Evolutionary conservation across 192 early-diverging fungal species (phyloP).

Genomic region (Chytriomyces sp.): DNA sequence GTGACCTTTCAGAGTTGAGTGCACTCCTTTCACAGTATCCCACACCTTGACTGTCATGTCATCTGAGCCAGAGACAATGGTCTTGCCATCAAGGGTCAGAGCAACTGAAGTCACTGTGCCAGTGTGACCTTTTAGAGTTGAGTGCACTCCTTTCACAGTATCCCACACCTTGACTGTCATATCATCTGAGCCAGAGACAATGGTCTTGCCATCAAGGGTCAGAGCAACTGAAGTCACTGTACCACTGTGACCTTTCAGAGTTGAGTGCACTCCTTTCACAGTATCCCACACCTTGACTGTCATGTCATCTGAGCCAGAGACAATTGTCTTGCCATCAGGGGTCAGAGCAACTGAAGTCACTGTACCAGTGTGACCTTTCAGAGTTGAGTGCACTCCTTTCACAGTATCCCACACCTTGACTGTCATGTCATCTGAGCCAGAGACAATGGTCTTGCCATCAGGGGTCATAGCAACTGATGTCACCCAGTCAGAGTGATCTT

Average conservation of each 20-base stretch:
- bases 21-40: too few species aligned
- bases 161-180: conserved; percentile 34
- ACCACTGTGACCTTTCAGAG: too few species aligned
- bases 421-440: conserved; percentile 24
- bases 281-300: too few species aligned
- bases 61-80: conserved; percentile 27
- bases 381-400: too few species aligned
- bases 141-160: not conserved
- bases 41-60: conserved; percentile 26
- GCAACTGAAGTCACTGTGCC: not conserved
- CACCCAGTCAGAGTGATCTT: conserved; percentile 8
- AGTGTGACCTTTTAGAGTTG: conserved; percentile 25
- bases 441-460: conserved; percentile 30
- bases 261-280: too few species aligned
- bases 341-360: too few species aligned
- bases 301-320: too few species aligned
- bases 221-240: too few species aligned
- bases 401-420: conserved; percentile 5
- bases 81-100: conserved; percentile 1
- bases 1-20: too few species aligned
- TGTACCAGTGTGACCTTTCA: too few species aligned
- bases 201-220: conserved; percentile 4
- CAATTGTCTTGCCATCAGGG: too few species aligned
- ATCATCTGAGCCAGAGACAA: conserved; percentile 28
- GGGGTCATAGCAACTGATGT: not conserved